phyloP scores from a whole-genome alignment of 2,329 filamentous ascomycete species.

The Neonectria neomacrospora region DNA sequence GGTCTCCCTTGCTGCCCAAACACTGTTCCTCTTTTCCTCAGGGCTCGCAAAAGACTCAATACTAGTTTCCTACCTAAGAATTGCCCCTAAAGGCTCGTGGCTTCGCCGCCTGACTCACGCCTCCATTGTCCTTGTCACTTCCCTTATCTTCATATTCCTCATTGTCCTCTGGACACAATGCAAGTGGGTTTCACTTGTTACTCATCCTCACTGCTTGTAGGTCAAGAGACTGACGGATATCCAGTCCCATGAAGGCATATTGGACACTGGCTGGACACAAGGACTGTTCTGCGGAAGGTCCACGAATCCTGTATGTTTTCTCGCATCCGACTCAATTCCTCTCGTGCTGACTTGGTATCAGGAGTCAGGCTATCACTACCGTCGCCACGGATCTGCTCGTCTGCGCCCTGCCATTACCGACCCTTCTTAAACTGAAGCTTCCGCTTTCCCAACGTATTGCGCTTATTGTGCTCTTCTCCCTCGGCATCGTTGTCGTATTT shows the following conservation, averaged over 20 bases:
- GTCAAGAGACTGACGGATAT: background rate
- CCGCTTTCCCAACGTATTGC: constrained; percentile 49
- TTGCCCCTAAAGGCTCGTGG: constrained; percentile 48
- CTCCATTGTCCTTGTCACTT: constrained; percentile 44
- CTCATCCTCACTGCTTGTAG: background rate
- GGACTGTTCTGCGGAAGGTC: constrained; percentile 48
- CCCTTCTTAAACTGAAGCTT: constrained; percentile 47
- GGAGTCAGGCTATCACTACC: constrained; percentile 48
- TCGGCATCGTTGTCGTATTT: constrained; percentile 52
- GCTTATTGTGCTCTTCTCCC: constrained; percentile 51
- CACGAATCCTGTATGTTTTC: constrained; percentile 38
- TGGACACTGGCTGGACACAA: constrained; percentile 37
- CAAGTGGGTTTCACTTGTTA: constrained; percentile 37
- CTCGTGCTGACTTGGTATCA: constrained; percentile 16
- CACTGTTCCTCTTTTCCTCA: constrained; percentile 53
- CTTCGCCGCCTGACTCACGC: constrained; percentile 49
- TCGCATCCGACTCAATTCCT: background rate
- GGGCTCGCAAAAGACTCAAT: constrained; percentile 54
- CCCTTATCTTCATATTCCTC: constrained; percentile 48
- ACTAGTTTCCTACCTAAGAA: constrained; percentile 53
- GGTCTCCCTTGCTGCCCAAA: constrained; percentile 54
- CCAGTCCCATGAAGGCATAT: constrained; percentile 38
- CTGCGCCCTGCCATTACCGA: constrained; percentile 52
- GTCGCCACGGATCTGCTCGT: constrained; percentile 51
- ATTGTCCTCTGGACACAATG: constrained; percentile 53